Conservation (phyloP, 2,329 filamentous ascomycete genomes). For the Emydomyces testavorans region DNA sequence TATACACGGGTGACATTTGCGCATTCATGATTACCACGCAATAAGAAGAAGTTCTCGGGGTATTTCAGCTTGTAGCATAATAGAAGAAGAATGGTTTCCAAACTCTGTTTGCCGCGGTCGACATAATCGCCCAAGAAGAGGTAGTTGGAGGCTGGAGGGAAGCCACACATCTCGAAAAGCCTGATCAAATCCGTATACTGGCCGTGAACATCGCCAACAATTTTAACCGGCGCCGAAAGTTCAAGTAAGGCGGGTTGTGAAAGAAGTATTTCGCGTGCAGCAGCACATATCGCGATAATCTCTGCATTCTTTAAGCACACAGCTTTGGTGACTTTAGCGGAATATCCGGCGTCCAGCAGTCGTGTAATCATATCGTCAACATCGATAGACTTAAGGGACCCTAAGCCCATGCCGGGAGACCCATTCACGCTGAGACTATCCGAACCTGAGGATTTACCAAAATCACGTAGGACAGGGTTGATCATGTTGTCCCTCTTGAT, state of each 20-base stretch:
- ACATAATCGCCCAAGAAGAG: slow-evolving; percentile 94
- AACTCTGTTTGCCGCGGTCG: slow-evolving; percentile 86
- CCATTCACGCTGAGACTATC: slow-evolving; percentile 31
- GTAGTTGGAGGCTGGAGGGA: slow-evolving; percentile 83
- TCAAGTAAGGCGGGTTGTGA: slow-evolving; percentile 87
- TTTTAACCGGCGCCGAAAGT: slow-evolving; percentile 88
- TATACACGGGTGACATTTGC: slow-evolving; percentile 93
- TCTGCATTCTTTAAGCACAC: slow-evolving; percentile 97
- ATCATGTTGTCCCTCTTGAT: slow-evolving; percentile 64
- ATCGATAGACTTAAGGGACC: slow-evolving; percentile 82
- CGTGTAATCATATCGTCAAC: slow-evolving; percentile 95
- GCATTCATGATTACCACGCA: slow-evolving; percentile 92
- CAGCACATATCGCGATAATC: slow-evolving; percentile 84
- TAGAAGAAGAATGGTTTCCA: slow-evolving; percentile 86
- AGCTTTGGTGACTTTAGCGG: slow-evolving; percentile 93
- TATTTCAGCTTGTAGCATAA: slow-evolving; percentile 96
- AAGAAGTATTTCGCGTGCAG: slow-evolving; percentile 77
- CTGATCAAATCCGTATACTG: slow-evolving; percentile 93
- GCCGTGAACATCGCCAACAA: slow-evolving; percentile 92
- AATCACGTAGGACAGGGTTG: slow-evolving; percentile 51
- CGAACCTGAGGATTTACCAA: slow-evolving; percentile 21
- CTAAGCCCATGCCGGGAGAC: slow-evolving; percentile 62
- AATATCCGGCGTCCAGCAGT: slow-evolving; percentile 85
- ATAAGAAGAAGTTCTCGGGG: slow-evolving; percentile 91
- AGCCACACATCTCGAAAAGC: slow-evolving; percentile 98